Percentiles rank a stretch among this genome's conserved stretches.
These are phyloP conservation scores for Pestalotiopsis sp. DNA, from an alignment of 2,329 filamentous ascomycete species.

Conservation along the genomic window DNA sequence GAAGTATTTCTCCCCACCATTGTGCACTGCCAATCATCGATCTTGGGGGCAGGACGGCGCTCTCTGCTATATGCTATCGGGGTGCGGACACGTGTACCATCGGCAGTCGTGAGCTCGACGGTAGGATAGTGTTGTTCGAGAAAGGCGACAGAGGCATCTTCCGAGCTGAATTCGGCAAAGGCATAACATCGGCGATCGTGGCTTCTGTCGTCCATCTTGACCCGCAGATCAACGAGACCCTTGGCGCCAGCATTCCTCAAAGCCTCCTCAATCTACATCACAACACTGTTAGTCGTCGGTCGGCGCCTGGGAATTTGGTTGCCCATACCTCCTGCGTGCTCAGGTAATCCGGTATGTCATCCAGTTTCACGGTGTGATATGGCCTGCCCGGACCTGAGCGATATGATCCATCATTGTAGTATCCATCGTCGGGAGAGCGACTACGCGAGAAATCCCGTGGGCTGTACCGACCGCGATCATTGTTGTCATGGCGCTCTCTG, in stretches of 20 bases:
- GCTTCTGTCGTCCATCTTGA: slow-evolving; percentile 33
- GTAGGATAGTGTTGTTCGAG: slow-evolving; percentile 39
- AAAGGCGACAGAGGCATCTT: slow-evolving; percentile 41
- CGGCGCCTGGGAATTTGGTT: neutral
- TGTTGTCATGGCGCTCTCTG: slow-evolving; percentile 24
- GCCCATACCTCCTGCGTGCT: slow-evolving; percentile 28
- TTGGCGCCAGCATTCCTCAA: slow-evolving; percentile 31
- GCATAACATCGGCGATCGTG: slow-evolving; percentile 35
- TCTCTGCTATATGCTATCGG: slow-evolving; percentile 38
- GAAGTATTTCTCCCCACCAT: slow-evolving; percentile 29
- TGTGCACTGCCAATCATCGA: slow-evolving; percentile 42
- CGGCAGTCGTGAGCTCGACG: slow-evolving; percentile 35
- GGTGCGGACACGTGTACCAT: slow-evolving; percentile 34
- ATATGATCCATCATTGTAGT: slow-evolving; percentile 23
- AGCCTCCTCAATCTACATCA: slow-evolving; percentile 29
- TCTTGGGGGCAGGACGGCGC: slow-evolving; percentile 33
- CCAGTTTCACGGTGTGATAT: slow-evolving; percentile 35
- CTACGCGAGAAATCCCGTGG: slow-evolving; percentile 28
- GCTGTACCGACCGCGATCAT: slow-evolving; percentile 23
- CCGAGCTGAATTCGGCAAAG: slow-evolving; percentile 43
- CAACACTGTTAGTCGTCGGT: neutral
- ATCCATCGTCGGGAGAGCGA: slow-evolving; percentile 27
- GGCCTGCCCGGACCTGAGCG: slow-evolving; percentile 32
- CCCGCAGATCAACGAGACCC: slow-evolving; percentile 32
- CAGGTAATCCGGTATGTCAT: slow-evolving; percentile 33